A percentile compares a stretch with the other conserved stretches of the same genome.
These are phyloP conservation scores for Kwoniella dejecticola DNA, from an alignment of 768 basidiomycete genomes.

Conservation along the genomic window DNA sequence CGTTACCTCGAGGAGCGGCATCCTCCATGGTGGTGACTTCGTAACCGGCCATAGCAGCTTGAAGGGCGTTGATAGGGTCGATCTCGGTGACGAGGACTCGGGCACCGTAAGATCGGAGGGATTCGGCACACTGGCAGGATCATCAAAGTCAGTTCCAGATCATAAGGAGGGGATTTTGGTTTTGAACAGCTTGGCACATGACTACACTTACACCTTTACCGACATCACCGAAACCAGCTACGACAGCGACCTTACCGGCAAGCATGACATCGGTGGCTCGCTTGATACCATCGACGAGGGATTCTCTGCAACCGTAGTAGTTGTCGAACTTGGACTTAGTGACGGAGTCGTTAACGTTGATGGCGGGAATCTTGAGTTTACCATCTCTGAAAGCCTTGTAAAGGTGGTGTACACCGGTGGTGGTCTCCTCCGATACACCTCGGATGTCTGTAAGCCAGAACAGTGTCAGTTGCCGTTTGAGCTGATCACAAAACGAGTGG, in stretches of 20 bases:
- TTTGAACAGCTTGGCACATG: too few species aligned
- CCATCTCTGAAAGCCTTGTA: conserved; percentile 98
- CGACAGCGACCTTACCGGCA: conserved; percentile 97
- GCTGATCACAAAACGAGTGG: background rate
- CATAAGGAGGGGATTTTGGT: too few species aligned
- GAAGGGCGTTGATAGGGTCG: conserved; percentile 99
- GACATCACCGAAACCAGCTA: conserved; percentile 98
- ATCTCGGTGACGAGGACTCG: conserved; percentile 97
- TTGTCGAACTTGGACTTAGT: conserved; percentile 95
- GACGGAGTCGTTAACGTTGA: conserved; percentile 99
- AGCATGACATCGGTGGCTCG: conserved; percentile 99
- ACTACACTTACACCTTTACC: conserved; percentile 88
- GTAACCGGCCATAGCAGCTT: conserved; percentile 99
- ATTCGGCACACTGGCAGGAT: conserved; percentile 73
- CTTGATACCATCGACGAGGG: conserved; percentile 99
- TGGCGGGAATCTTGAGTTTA: conserved; percentile 93
- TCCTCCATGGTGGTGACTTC: conserved; percentile 99
- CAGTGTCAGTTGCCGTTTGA: background rate
- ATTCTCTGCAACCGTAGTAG: conserved; percentile 95
- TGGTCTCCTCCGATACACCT: conserved; percentile 98
- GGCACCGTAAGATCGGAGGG: conserved; percentile 93
- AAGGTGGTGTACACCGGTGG: conserved; percentile 98
- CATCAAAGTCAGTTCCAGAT: background rate
- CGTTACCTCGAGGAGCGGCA: conserved; percentile 79
- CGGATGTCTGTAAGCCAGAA: conserved; percentile 66